Evolutionary conservation across 2,329 filamentous ascomycete genomes (phyloP).

Genomic region (Nakataea oryzae): DNA sequence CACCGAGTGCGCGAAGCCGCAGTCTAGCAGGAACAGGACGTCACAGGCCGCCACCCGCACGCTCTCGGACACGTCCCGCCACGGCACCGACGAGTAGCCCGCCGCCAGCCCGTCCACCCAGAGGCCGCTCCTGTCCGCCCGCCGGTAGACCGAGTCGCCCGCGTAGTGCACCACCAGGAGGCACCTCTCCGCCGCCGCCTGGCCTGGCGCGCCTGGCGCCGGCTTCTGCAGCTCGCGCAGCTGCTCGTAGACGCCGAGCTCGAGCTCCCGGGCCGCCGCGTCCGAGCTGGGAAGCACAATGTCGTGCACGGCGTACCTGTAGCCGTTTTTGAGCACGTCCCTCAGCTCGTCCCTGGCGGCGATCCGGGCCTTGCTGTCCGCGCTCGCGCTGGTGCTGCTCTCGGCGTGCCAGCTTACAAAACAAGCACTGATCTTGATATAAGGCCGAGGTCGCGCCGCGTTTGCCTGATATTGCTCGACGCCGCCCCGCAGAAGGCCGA

Average conservation of each 20-base stretch:
- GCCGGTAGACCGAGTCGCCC: neutral
- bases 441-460: neutral
- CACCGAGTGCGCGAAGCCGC: constrained; percentile 1
- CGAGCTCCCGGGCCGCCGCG: neutral
- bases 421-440: neutral
- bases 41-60: constrained; percentile 1
- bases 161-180: constrained; percentile 1
- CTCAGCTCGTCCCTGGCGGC: neutral
- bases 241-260: neutral
- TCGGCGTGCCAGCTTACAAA: neutral
- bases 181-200: neutral
- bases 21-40: constrained; percentile 1
- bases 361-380: neutral
- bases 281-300: neutral
- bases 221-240: neutral
- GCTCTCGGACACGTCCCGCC: neutral
- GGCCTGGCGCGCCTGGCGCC: neutral
- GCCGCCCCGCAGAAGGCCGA: neutral
- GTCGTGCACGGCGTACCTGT: constrained; percentile 2
- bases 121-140: neutral
- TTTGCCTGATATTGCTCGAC: neutral
- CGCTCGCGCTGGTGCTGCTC: neutral
- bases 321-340: neutral
- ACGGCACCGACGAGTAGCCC: neutral
- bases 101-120: constrained; percentile 1